Base-by-base conservation (phyloP, 1,139 yeast genomes). In the Meyerozyma athensensis region DNA sequence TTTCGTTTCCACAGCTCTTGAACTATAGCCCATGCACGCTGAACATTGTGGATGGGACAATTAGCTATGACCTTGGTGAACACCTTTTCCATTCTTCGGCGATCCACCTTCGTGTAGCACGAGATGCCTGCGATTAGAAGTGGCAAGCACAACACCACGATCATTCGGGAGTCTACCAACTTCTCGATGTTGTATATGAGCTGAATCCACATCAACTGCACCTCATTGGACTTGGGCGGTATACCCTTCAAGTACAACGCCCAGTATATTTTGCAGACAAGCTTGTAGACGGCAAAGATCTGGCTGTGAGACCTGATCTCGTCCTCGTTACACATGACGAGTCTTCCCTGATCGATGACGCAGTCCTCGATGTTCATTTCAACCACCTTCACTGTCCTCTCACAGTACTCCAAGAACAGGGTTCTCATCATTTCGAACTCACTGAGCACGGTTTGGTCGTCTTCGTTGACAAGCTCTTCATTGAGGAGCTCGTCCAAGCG, bases 121-220 rank as follows among this genome's bases (percentile, higher is more conserved):
- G 43, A 36, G 35, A 46, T 42, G 9, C 52, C 51, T 19, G 47
- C 43, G 9, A 46, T 39, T 16, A 47, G 30, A 14, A 48, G 30
- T 43, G 42, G 44, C 21, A 47, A 38, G 12, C 46, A 43, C 7
- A 48, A 39, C 12, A 47, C 32, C 26, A 28, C 28, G 8, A 23
- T 31, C 26, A 37, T 12, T 12, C 24, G 34, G 14, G 36, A 18
- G 6, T 32, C 41, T 10, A 36, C 36, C 12, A 40, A 22, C 16
- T 16, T 24, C 17, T 39, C 43, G 14, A 42, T 20, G 5, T 23
- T 19, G 17, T 20, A 26, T 12, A 42, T 17, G 6, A 24, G 18
- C 16, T 35, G 30, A 14, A 41, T 13, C 12, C 38, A 17, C 13
- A 39, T 9, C 10, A 30, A 21, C 36, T 41, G 43, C 28, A 41